Percentiles rank a stretch among this genome's conserved stretches.
Conservation (phyloP, 345 rosid genomes). For the Reutealis trisperma region DNA sequence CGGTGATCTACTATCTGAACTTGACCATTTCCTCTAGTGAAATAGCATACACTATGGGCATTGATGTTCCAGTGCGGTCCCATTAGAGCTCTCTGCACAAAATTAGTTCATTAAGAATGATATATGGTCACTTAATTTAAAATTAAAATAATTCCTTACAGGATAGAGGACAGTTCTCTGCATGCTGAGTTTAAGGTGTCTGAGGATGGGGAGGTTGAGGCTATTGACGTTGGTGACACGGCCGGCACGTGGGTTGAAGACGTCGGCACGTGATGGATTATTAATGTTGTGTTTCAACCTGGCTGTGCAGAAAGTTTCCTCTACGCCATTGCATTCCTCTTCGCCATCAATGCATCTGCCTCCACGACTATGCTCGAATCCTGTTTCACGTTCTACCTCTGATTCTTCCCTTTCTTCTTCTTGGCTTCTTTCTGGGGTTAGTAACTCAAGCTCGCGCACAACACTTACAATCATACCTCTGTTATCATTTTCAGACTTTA, state of each 20-base stretch:
- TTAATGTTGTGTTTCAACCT: not conserved
- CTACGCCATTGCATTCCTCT: not conserved
- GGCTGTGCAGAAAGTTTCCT: not conserved
- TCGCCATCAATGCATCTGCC: no score
- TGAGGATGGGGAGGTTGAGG: not conserved
- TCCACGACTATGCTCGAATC: no score
- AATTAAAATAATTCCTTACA: not conserved
- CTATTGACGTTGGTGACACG: not conserved
- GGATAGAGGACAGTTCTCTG: not conserved
- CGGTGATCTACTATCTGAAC: slow-evolving; percentile 32
- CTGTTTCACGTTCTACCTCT: not conserved
- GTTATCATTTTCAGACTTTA: not conserved
- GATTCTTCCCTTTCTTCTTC: not conserved
- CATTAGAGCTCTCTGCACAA: slow-evolving; percentile 29
- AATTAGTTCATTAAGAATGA: not conserved
- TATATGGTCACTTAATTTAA: no score
- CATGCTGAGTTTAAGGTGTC: not conserved
- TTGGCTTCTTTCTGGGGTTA: not conserved
- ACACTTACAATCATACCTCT: not conserved
- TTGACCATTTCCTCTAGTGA: slow-evolving; percentile 34
- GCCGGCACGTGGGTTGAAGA: not conserved
- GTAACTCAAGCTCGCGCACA: not conserved
- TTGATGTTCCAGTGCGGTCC: slow-evolving; percentile 44
- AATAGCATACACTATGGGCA: slow-evolving; percentile 39
- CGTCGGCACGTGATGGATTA: not conserved